Percentiles rank a stretch among this genome's conserved stretches.
phyloP scores from a whole-genome alignment of 2,329 filamentous ascomycete species.

The Erysiphe pulchra region DNA sequence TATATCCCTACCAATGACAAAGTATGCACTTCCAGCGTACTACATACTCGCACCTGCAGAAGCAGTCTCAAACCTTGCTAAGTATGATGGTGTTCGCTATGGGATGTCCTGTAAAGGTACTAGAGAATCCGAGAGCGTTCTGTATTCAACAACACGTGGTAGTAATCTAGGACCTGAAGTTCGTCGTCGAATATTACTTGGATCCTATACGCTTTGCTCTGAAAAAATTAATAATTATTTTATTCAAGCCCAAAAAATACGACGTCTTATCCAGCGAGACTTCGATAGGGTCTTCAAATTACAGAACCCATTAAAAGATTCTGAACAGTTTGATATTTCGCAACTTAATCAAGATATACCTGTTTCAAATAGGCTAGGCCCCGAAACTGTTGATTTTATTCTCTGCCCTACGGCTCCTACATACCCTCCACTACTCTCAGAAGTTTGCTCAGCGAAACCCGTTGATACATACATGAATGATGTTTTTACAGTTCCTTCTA shows the following conservation, averaged over 20 bases:
- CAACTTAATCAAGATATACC: slow-evolving; percentile 27
- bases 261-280: slow-evolving; percentile 59
- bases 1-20: slow-evolving; percentile 61
- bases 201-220: slow-evolving; percentile 73
- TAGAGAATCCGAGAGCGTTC: slow-evolving; percentile 25
- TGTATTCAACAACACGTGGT: slow-evolving; percentile 56
- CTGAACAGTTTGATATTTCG: slow-evolving; percentile 28
- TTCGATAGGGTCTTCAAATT: slow-evolving; percentile 57
- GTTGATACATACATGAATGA: slow-evolving; percentile 79
- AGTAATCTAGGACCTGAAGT: slow-evolving; percentile 64
- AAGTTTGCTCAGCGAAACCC: slow-evolving; percentile 26
- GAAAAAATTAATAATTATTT: slow-evolving; percentile 93
- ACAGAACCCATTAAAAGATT: slow-evolving; percentile 38
- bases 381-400: slow-evolving; percentile 54
- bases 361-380: slow-evolving; percentile 29
- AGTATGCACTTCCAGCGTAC: slow-evolving; percentile 70
- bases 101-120: slow-evolving; percentile 19
- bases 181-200: slow-evolving; percentile 62
- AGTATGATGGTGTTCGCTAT: slow-evolving; percentile 92
- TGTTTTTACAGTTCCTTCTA: slow-evolving; percentile 86
- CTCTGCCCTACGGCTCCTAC: slow-evolving; percentile 71
- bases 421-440: slow-evolving; percentile 36
- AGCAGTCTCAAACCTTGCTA: slow-evolving; percentile 83
- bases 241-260: slow-evolving; percentile 70
- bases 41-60: slow-evolving; percentile 90